Percentiles rank a stretch among this genome's conserved stretches.
phyloP scores from a whole-genome alignment of 768 basidiomycete species.

The Lenzites betulinus region DNA sequence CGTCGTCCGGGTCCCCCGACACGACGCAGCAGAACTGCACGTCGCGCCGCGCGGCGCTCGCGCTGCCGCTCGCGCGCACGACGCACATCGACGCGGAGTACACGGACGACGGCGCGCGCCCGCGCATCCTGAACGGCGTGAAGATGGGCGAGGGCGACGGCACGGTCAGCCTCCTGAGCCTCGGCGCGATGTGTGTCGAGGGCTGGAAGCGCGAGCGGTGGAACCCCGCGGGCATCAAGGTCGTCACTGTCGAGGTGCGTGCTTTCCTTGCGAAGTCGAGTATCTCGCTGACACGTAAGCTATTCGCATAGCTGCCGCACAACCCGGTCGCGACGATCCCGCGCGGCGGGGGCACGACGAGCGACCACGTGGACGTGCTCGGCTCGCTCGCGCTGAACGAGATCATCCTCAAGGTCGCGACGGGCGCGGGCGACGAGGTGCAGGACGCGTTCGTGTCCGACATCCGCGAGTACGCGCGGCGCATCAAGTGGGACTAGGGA shows the following conservation, averaged over 20 bases:
- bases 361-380: slow-evolving; percentile 77
- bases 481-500: slow-evolving; percentile 78
- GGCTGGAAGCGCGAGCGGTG: slow-evolving; percentile 89
- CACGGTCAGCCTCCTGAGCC: slow-evolving; percentile 80
- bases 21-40: slow-evolving; percentile 43
- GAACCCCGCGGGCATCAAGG: slow-evolving; percentile 89
- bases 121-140: slow-evolving; percentile 82
- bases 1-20: no score
- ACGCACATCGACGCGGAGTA: slow-evolving; percentile 89
- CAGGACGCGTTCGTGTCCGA: slow-evolving; percentile 70
- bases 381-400: slow-evolving; percentile 84
- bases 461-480: slow-evolving; percentile 73
- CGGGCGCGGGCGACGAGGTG: slow-evolving; percentile 77
- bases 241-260: slow-evolving; percentile 84
- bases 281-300: background rate
- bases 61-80: slow-evolving; percentile 54
- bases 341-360: slow-evolving; percentile 89
- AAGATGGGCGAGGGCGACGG: slow-evolving; percentile 96
- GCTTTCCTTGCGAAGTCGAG: background rate
- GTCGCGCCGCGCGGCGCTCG: slow-evolving; percentile 47
- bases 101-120: slow-evolving; percentile 59
- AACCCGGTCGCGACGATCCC: slow-evolving; percentile 69
- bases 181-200: slow-evolving; percentile 96
- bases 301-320: slow-evolving; percentile 65
- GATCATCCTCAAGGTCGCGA: slow-evolving; percentile 87